A percentile compares a stretch with the other conserved stretches of the same genome.
phyloP scores from a whole-genome alignment of 345 rosid species.

The Acer campestre region DNA sequence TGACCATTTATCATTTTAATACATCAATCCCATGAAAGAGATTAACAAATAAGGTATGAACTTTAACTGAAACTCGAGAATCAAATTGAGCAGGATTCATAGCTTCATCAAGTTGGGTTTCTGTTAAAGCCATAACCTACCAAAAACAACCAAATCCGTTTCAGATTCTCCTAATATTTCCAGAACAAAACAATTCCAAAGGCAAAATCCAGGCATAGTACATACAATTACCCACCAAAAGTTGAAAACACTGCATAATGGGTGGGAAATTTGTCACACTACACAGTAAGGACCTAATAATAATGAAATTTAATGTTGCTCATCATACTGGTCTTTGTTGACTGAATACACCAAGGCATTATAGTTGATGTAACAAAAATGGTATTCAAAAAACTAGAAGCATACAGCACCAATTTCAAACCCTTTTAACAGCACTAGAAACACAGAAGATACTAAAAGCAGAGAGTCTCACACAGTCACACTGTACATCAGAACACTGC shows the following conservation, averaged over 20 bases:
- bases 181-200: background rate
- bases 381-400: background rate
- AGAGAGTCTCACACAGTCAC: background rate
- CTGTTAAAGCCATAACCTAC: constrained; percentile 80
- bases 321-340: background rate
- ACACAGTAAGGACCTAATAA: background rate
- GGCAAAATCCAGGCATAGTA: background rate
- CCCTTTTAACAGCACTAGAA: background rate
- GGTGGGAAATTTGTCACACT: background rate
- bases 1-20: no score
- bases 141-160: constrained; percentile 25
- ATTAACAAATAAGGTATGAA: no score
- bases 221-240: no score
- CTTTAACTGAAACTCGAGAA: constrained; percentile 67
- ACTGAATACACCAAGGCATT: no score
- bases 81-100: constrained; percentile 80
- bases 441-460: background rate
- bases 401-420: background rate
- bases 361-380: background rate
- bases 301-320: background rate
- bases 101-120: constrained; percentile 88
- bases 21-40: no score
- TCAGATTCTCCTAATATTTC: constrained; percentile 11
- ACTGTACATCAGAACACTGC: background rate
- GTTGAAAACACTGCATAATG: no score